Conservation (phyloP, 148 eudicot genomes). For the Silene latifolia region DNA sequence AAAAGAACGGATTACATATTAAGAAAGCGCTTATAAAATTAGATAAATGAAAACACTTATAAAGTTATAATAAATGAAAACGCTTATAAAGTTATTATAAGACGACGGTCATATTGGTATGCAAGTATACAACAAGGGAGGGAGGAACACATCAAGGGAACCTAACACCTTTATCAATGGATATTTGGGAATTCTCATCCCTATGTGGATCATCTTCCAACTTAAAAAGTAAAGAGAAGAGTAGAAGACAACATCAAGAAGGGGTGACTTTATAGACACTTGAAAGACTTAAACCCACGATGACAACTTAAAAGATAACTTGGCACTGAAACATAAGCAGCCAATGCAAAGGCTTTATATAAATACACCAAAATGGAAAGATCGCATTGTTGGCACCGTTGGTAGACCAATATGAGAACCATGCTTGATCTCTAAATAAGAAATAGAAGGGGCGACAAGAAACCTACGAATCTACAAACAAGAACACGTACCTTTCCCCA, state of each 20-base stretch:
- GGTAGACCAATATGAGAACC: background rate
- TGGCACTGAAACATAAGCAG: background rate
- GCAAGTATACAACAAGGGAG: background rate
- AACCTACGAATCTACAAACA: background rate
- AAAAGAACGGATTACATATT: background rate
- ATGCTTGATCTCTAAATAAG: background rate
- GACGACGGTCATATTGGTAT: background rate
- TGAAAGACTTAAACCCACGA: background rate
- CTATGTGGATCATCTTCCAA: no score
- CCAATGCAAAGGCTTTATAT: background rate
- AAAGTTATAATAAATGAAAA: no score
- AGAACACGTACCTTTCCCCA: slow-evolving; percentile 78
- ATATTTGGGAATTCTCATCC: background rate
- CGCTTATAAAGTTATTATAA: background rate
- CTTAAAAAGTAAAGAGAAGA: no score
- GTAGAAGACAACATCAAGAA: background rate
- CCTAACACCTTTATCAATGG: background rate
- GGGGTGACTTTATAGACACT: background rate
- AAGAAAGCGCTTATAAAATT: background rate
- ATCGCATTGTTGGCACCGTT: background rate
- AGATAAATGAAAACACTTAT: no score
- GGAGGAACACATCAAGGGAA: background rate
- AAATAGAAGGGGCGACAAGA: background rate
- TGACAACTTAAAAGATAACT: background rate
- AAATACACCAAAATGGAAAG: background rate